Base-by-base conservation (phyloP, 2,329 filamentous ascomycete species). In the Cucurbitaria berberidis region DNA sequence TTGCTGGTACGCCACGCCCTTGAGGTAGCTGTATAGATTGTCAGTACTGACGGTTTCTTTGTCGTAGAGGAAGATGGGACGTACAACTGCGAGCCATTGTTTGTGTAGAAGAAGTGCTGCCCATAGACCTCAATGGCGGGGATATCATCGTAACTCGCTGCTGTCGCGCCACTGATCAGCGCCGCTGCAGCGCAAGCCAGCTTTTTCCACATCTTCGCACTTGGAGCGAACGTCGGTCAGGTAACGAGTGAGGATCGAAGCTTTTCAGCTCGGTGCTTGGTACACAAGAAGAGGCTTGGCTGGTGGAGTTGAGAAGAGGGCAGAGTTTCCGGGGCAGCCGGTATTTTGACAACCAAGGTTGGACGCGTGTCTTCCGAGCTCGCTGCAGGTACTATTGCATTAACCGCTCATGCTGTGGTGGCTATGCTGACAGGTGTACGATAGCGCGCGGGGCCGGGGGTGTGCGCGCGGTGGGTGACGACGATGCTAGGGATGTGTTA, bases 1-100 rank as follows among this genome's bases (percentile, higher is more conserved):
- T 73, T 74, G 86, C 81, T 99, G 95, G 80, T 99, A 99, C 62
- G 95, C 95, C 64, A 99, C 83, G 78, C 95, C 95, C 76, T 89
- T 90, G 74, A 98, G 89, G 82, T 86, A 95, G 79, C 83, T 85
- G 48, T 21, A 26, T 8, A n/a, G 10, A 3, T n/a, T 34, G 32
- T 52, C 32, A 44, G 63, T 45, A 63, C 47, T 35, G 44, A 32
- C 26, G n/a, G 18, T 7, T 5, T 5, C n/a, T 29, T 16, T 18
- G 19, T 6, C 11, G 13, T 24, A 5, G n/a, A 3, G 19, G 21
- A 15, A 5, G 16, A n/a, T 16, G 2, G 7, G 10, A 51, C 68
- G 22, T 64, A 71, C 63, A 90, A 90, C 78, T 90, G 84, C 30
- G 86, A 89, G 63, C 88, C 88, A 74, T 89, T 89, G 77, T 89